These are phyloP conservation scores for Mucor velutinosus DNA, from an alignment of 371 early-diverging fungal genomes.

Conservation along the genomic window DNA sequence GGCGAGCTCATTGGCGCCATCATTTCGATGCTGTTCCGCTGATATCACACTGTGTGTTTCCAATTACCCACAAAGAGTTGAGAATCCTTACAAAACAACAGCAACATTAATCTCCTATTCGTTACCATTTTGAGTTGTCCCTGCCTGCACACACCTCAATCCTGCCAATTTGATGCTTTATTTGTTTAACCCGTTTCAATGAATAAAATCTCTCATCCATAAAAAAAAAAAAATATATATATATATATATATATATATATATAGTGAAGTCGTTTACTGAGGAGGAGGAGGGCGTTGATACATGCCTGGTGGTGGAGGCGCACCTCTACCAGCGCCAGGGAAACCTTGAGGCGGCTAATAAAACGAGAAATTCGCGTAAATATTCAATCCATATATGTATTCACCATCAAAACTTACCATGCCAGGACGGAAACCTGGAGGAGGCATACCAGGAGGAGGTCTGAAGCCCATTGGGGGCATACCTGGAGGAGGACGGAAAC, in stretches of 20 bases:
- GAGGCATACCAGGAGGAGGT: conserved; percentile 51
- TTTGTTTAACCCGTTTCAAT: too few species aligned
- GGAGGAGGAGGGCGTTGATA: conserved; percentile 38
- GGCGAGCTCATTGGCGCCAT: neutral
- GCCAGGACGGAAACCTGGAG: conserved; percentile 29
- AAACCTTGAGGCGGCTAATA: conserved; percentile 39
- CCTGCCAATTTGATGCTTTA: too few species aligned
- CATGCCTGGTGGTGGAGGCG: conserved; percentile 41
- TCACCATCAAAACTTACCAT: conserved; percentile 2
- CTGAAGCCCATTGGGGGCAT: conserved; percentile 61
- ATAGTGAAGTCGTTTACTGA: conserved; percentile 13
- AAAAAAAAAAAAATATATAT: too few species aligned
- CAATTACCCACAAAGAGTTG: neutral
- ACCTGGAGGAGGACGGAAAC: conserved; percentile 65
- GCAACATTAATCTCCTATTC: too few species aligned
- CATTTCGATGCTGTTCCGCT: neutral
- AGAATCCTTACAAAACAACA: too few species aligned
- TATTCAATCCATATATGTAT: too few species aligned
- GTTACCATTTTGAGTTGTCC: too few species aligned
- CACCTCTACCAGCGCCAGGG: conserved; percentile 39
- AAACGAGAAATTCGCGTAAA: neutral
- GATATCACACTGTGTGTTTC: neutral
- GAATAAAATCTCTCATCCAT: too few species aligned
- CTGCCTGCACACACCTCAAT: too few species aligned
- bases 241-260: too few species aligned